Percentiles rank a stretch among this genome's conserved stretches.
phyloP scores from a whole-genome alignment of 106 monocot genomes.

The Hemerocallis citrina region DNA sequence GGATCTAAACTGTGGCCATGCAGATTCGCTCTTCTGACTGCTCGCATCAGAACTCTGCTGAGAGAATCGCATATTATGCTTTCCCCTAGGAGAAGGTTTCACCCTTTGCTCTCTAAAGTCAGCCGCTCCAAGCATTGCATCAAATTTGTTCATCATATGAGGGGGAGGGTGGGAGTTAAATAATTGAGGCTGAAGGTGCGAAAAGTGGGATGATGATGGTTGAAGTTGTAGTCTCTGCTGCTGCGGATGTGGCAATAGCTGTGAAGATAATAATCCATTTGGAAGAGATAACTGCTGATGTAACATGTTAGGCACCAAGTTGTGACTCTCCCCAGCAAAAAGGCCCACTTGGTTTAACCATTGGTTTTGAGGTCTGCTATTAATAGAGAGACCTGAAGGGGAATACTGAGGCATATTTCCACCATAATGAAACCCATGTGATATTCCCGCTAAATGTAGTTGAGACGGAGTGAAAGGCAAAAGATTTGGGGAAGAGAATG shows the following conservation, averaged over 20 bases:
- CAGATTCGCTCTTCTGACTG: conserved; percentile 23
- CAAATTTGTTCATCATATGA: conserved; percentile 23
- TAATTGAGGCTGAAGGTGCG: conserved; percentile 26
- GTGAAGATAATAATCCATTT: conserved; percentile 28
- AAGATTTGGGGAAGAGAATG: conserved; percentile 23
- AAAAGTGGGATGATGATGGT: conserved; percentile 19
- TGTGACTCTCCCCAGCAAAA: conserved; percentile 22
- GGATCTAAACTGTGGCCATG: conserved; percentile 33
- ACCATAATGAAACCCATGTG: conserved; percentile 15
- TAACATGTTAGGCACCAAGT: conserved; percentile 23
- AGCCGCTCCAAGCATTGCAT: conserved; percentile 17
- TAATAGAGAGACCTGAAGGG: conserved; percentile 11
- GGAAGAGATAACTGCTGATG: conserved; percentile 38
- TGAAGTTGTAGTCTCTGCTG: conserved; percentile 33
- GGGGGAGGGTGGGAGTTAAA: conserved; percentile 19
- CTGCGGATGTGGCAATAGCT: conserved; percentile 25
- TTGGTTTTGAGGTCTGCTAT: conserved; percentile 14
- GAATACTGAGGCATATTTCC: conserved; percentile 20
- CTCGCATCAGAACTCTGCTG: conserved; percentile 23
- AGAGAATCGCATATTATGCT: conserved; percentile 23
- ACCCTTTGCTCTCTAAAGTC: conserved; percentile 31
- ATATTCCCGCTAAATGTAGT: conserved; percentile 10
- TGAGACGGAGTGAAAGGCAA: conserved; percentile 19
- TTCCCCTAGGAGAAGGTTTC: conserved; percentile 28
- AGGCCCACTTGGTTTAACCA: conserved; percentile 22